Conservation (phyloP, 2,329 filamentous ascomycete species). For the Ophiocordyceps camponoti-saundersi region DNA sequence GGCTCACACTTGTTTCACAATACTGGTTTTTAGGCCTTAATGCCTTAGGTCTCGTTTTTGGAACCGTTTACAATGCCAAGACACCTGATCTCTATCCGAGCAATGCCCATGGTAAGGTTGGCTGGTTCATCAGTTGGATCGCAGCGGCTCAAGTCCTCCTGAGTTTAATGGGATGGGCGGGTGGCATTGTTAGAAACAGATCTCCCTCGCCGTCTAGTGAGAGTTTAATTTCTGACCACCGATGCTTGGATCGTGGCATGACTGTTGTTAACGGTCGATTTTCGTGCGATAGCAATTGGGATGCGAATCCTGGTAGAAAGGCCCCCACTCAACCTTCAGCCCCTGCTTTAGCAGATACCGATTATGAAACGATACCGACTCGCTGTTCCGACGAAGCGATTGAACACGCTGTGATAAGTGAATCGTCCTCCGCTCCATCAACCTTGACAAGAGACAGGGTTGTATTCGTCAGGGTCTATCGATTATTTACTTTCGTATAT, state of each 20-base stretch:
- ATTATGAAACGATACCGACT: too few relatives aligned
- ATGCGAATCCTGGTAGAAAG: too few relatives aligned
- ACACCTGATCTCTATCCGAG: slow-evolving; percentile 77
- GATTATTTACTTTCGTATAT: slow-evolving; percentile 41
- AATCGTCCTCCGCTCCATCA: too few relatives aligned
- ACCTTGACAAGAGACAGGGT: too few relatives aligned
- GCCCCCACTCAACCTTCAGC: too few relatives aligned
- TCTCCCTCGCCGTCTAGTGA: slow-evolving; percentile 4
- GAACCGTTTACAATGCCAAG: slow-evolving; percentile 56
- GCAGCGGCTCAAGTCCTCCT: slow-evolving; percentile 54
- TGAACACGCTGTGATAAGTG: too few relatives aligned
- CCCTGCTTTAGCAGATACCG: too few relatives aligned
- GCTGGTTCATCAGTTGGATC: slow-evolving; percentile 67
- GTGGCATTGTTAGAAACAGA: slow-evolving; percentile 11
- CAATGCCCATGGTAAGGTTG: slow-evolving; percentile 77
- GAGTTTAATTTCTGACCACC: not conserved
- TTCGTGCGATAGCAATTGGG: too few relatives aligned
- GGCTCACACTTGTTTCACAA: slow-evolving; percentile 53
- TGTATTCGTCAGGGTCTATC: slow-evolving; percentile 30
- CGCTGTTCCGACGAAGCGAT: too few relatives aligned
- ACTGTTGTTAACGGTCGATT: too few relatives aligned
- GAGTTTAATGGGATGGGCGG: slow-evolving; percentile 45
- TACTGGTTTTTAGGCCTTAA: slow-evolving; percentile 49
- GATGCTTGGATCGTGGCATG: not conserved
- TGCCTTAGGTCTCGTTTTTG: slow-evolving; percentile 44